Conservation (phyloP, 805 yeast genomes). For the Debaryomyces tyrocola region DNA sequence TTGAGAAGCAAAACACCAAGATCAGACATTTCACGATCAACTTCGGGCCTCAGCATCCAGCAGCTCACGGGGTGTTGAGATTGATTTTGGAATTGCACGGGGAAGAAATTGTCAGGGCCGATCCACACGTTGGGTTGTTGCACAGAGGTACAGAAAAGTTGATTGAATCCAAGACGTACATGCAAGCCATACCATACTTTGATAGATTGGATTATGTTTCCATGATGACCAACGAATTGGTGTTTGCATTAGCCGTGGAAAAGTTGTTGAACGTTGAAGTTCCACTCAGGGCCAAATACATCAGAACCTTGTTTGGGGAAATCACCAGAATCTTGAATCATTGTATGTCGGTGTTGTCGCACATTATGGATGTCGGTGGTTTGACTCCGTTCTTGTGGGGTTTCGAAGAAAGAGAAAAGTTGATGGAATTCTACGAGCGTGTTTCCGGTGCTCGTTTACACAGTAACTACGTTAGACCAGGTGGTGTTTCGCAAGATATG, state of each 20-base stretch:
- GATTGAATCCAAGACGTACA: slow-evolving; percentile 81
- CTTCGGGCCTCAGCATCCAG: slow-evolving; percentile 94
- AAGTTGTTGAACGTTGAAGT: slow-evolving; percentile 81
- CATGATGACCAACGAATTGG: slow-evolving; percentile 91
- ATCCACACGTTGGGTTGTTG: slow-evolving; percentile 85
- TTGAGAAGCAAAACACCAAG: slow-evolving; percentile 48
- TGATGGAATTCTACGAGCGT: slow-evolving; percentile 90
- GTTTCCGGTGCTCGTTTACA: slow-evolving; percentile 90
- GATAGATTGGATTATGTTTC: slow-evolving; percentile 83
- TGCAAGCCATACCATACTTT: slow-evolving; percentile 86
- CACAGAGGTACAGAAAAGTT: slow-evolving; percentile 90
- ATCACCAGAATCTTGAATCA: slow-evolving; percentile 83
- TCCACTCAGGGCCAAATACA: slow-evolving; percentile 81
- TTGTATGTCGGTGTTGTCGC: slow-evolving; percentile 81
- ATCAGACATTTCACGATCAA: slow-evolving; percentile 87
- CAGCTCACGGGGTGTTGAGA: slow-evolving; percentile 90
- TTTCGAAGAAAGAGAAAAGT: slow-evolving; percentile 88
- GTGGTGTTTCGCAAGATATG: slow-evolving; percentile 86
- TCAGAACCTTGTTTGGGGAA: slow-evolving; percentile 83
- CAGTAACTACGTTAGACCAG: slow-evolving; percentile 86
- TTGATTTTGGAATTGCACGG: slow-evolving; percentile 84
- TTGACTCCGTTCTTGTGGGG: slow-evolving; percentile 94
- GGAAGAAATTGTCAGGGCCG: slow-evolving; percentile 83
- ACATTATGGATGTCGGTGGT: slow-evolving; percentile 95
- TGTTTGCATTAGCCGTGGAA: slow-evolving; percentile 80